Evolutionary conservation across 1,139 yeast species (phyloP).

Genomic region (Kluyveromyces sp.): DNA sequence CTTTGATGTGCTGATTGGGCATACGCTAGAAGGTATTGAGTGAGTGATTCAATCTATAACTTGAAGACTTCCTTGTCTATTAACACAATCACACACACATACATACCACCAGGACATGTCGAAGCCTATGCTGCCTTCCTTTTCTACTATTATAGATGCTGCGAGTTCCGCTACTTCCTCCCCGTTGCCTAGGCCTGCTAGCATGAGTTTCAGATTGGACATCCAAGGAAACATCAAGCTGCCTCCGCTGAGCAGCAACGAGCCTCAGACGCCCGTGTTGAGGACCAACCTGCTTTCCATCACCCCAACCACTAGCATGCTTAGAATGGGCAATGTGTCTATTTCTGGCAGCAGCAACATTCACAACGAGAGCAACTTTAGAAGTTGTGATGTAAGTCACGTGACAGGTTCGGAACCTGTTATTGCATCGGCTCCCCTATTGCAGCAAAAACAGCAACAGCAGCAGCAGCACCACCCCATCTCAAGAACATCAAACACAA

Average conservation of each 20-base stretch:
- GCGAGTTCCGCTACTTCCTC: conserved; percentile 2
- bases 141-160: conserved; percentile 4
- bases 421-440: background rate
- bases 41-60: no score
- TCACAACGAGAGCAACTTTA: no score
- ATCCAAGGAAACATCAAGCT: conserved; percentile 20
- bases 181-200: conserved; percentile 2
- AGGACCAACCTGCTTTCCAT: conserved; percentile 3
- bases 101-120: background rate
- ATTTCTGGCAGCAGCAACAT: background rate
- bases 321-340: background rate
- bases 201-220: conserved; percentile 11
- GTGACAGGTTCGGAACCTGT: background rate
- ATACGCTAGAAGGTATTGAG: no score
- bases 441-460: background rate
- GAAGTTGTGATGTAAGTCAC: background rate
- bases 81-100: no score
- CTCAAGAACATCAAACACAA: background rate
- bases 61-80: no score
- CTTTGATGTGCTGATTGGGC: no score
- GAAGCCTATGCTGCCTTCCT: conserved; percentile 3
- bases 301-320: conserved; percentile 5
- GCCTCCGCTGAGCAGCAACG: conserved; percentile 18
- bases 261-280: conserved; percentile 2
- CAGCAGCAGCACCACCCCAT: background rate